These are phyloP conservation scores for Cucurbita maxima DNA, from an alignment of 306 rosid species.

Conservation along the genomic window DNA sequence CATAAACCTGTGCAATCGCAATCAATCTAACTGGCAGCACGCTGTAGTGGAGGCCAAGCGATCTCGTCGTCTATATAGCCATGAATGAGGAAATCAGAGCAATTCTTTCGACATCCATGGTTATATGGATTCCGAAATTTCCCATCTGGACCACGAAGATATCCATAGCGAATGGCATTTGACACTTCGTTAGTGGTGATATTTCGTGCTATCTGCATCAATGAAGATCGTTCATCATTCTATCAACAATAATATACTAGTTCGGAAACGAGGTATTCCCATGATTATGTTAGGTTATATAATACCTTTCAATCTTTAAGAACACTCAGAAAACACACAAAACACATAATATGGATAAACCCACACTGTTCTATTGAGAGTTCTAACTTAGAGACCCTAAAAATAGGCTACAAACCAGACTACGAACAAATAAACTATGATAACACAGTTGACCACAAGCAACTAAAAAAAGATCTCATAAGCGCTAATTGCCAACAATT, in stretches of 20 bases:
- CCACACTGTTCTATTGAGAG: too few species aligned
- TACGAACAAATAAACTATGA: too few species aligned
- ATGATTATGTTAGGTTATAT: neutral
- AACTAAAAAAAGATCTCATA: too few species aligned
- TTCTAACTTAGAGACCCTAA: too few species aligned
- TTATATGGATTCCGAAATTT: slow-evolving; percentile 67
- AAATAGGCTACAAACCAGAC: too few species aligned
- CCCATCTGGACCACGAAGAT: slow-evolving; percentile 81
- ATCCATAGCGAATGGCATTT: slow-evolving; percentile 56
- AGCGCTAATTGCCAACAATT: too few species aligned
- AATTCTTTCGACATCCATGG: slow-evolving; percentile 70
- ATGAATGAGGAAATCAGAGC: slow-evolving; percentile 49
- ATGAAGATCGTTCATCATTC: neutral
- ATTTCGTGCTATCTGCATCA: slow-evolving; percentile 72
- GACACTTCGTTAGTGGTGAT: slow-evolving; percentile 77
- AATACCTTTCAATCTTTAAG: too few species aligned
- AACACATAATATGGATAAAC: too few species aligned
- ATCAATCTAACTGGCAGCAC: neutral
- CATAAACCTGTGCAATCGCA: neutral
- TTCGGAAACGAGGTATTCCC: neutral
- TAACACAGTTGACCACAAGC: too few species aligned
- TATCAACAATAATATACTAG: neutral
- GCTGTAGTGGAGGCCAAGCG: slow-evolving; percentile 70
- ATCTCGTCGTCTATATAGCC: slow-evolving; percentile 48
- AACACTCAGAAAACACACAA: too few species aligned